These are phyloP conservation scores for Eragrostis tef DNA, from an alignment of 202 grass and related monocot species.

Conservation along the genomic window DNA sequence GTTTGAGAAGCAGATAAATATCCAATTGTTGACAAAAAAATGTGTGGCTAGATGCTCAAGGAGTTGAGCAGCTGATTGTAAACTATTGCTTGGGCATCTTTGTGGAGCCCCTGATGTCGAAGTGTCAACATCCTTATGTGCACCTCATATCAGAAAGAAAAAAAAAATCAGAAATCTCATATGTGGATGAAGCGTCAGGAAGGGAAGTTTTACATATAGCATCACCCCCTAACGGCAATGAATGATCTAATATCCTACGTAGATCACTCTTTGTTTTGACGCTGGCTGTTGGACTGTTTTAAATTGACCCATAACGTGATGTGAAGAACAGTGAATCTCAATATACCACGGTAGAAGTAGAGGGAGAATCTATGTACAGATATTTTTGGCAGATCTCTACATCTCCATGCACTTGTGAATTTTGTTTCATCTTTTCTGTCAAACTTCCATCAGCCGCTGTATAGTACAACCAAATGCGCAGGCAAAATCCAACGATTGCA, in stretches of 20 bases:
- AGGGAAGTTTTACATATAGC: neutral
- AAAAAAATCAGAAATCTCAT: constrained; percentile 7
- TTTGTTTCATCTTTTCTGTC: neutral
- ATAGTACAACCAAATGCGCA: too few relatives aligned
- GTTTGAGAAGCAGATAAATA: neutral
- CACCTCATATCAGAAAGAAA: neutral
- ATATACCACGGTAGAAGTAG: too few relatives aligned
- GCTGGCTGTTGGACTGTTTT: too few relatives aligned
- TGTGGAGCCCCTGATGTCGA: neutral
- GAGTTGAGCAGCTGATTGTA: neutral
- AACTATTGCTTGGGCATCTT: neutral
- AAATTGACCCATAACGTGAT: too few relatives aligned
- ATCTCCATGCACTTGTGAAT: neutral
- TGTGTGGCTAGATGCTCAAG: neutral
- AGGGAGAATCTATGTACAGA: too few relatives aligned
- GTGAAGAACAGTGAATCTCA: too few relatives aligned
- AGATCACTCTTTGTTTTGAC: too few relatives aligned
- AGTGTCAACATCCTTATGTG: neutral
- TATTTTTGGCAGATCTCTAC: too few relatives aligned
- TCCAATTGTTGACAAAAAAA: neutral
- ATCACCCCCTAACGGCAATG: neutral
- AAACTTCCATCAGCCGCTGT: too few relatives aligned
- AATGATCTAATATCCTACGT: neutral
- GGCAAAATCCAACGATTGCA: too few relatives aligned
- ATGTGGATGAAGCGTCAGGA: neutral